Base-by-base conservation (phyloP, 805 yeast genomes). In the Candida nitratophila region DNA sequence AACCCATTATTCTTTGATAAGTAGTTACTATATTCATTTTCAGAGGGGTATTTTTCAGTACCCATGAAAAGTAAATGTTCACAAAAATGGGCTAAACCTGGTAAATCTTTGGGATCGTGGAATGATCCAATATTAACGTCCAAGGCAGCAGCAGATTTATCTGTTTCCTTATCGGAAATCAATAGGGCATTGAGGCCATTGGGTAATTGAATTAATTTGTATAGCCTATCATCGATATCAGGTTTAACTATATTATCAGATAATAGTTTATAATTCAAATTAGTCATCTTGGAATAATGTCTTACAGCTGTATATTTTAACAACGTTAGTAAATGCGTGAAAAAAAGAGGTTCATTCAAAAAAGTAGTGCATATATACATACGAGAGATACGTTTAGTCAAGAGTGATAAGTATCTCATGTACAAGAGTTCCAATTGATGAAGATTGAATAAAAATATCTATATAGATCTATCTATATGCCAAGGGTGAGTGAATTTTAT, bases 1-100 rank as follows among this genome's bases (percentile, higher is more conserved):
- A 76, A 76, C 17, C 98, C 99, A 35, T 90, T 83, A 58, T 93
- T 95, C 48, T 83, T 80, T 9, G 95, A 74, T 44, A 91, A 67
- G 60, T 73, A 93, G 42, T 82, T 77, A 38, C 83, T 64, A 60
- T 84, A 84, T 49, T 82, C 91, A 57, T 81, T 82, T 55, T 84
- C 93, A 40, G 70, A 68, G 1, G 91, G 93, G 56, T 79, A 84
- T 61, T 83, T 83, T 48, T 73, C 70, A 6, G 91, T 84, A 19
- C 91, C 91, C 87, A 84, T 81, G 61, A 84, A 84, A 47, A 84
- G 67, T 47, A 85, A 68, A 61, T 85, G 84, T 54, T 78, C 84
- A 57, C 82, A 77, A 57, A 85, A 85, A 65, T 86, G 95, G 7
- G 95, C 95, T 46, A 86, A 65, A 3, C 95, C 95, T 4, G 86